Base-by-base conservation (phyloP, 1,284 basidiomycete species). In the Trichosporon coremiiforme region DNA sequence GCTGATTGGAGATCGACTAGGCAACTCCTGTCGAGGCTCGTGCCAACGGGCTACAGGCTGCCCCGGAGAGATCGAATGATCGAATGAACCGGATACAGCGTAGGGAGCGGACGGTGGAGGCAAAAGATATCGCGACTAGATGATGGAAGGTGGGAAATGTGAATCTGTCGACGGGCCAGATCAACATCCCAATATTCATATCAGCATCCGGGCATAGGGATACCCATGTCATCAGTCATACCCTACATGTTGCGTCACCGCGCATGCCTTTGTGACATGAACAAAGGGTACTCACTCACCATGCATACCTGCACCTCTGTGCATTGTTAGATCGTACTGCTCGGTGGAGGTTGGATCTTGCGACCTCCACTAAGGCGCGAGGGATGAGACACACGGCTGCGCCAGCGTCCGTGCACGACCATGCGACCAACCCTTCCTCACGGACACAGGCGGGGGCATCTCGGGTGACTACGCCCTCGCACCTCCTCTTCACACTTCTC, bases 381-480 rank as follows among this genome's bases (percentile, higher is more conserved):
- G 50, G 6, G 20, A 12, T 53, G 50, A 22, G 50, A 53, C 50
- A 53, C 8, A 53, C 50, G n/a, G 20, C 50, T 53, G 50, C 50
- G 50, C 50, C 50, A 53, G 50, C 10, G 50, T 53, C 50, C 17
- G 50, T 53, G 50, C 50, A 53, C 50, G 50, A 17, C 17, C 47
- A 35, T 35, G 33, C 45, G 45, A 20, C 20, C 33, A 35, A 8
- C 17, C 45, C 45, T 47, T 25, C 22, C 50, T 53, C 50, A 53
- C 50, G 10, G 50, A 53, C 20, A 6, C 20, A 8, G 50, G 50
- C 50, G 50, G 50, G 25, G 50, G 50, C 50, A 53, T 53, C 50
- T 53, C 22, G 20, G 50, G 50, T 53, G 50, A 53, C 22, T n/a
- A 25, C 50, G 50, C 50, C 50, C 41, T 45, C 41, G 41, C 41